Evolutionary conservation across 805 yeast genomes (phyloP), one percentile per base, ranked within the genome.

Genomic region (Wickerhamiella alocasiicola): DNA sequence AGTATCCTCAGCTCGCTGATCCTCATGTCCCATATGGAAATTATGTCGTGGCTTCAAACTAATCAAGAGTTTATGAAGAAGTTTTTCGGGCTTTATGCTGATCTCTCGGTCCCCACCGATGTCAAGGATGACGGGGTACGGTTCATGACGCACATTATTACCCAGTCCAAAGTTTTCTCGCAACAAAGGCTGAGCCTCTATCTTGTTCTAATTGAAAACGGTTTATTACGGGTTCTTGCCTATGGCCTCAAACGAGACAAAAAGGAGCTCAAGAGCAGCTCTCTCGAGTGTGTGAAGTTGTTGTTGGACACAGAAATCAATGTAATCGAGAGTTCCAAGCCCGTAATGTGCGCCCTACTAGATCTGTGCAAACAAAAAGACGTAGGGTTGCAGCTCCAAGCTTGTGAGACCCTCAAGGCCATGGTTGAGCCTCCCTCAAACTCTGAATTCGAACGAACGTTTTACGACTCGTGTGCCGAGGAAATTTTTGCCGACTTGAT

Each of bases 231-330:
- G 43, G 72, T 82, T 60, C 64, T 88, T 18, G 68, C 71, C 29
- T 84, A 74, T 65, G 88, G 95, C 0, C 66, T 88, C 40, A 63
- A 65, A 19, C 78, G 74, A 49, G 55, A 61, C 1, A 59, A 60
- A 2, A 56, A 64, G 29, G 64, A 65, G 3, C 67, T 74, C 7
- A 65, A 88, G 42, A 74, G 77, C 2, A 54, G 81, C 17, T 93
- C 94, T 0, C 77, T 91, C 0, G 96, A 88, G 54, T 61, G 83
- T 6, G 70, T 87, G 12, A 80, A 81, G 6, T 66, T 84, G 1
- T 76, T 85, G 4, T 78, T 87, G 19, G 95, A 87, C 44, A 88
- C 81, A 50, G 95, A 85, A 53, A 77, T 81, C 7, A 58, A 75
- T 12, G 57, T 81, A 30, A 74, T 82, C 11, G 35, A 45, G 15